phyloP scores from a whole-genome alignment of 2,329 filamentous ascomycete genomes.

The Aspergillus sp. region DNA sequence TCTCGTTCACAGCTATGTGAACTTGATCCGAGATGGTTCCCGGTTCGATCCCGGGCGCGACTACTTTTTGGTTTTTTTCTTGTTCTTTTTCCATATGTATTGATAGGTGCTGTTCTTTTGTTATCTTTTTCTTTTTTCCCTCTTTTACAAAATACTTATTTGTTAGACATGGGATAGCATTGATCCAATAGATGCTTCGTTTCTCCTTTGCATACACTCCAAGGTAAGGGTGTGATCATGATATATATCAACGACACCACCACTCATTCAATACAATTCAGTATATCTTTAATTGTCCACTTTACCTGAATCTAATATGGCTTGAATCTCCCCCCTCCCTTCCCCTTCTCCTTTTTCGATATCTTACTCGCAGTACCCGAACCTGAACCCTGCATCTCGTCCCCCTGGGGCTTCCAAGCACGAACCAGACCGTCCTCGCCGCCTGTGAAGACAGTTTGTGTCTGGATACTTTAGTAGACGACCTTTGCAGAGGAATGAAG shows the following conservation, averaged over 20 bases:
- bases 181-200: no score
- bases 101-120: no score
- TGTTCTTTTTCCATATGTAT: not conserved
- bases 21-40: constrained; percentile 10
- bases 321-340: constrained; percentile 31
- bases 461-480: constrained; percentile 15
- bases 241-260: not conserved
- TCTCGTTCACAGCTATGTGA: constrained; percentile 13
- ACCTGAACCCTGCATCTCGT: constrained; percentile 9
- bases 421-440: constrained; percentile 39
- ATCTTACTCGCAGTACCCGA: constrained; percentile 16
- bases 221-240: not conserved
- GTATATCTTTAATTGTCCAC: no score
- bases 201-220: no score
- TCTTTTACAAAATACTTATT: no score
- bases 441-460: constrained; percentile 36
- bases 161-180: no score
- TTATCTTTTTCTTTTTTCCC: no score
- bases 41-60: constrained; percentile 19
- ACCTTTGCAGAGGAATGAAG: not conserved
- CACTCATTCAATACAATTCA: no score
- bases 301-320: constrained; percentile 22
- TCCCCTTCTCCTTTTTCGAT: constrained; percentile 26
- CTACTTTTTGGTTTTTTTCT: constrained; percentile 8
- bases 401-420: constrained; percentile 27